Evolutionary conservation across 306 rosid species (phyloP), one percentile per base, ranked within the genome.

Genomic region (Datisca glomerata): DNA sequence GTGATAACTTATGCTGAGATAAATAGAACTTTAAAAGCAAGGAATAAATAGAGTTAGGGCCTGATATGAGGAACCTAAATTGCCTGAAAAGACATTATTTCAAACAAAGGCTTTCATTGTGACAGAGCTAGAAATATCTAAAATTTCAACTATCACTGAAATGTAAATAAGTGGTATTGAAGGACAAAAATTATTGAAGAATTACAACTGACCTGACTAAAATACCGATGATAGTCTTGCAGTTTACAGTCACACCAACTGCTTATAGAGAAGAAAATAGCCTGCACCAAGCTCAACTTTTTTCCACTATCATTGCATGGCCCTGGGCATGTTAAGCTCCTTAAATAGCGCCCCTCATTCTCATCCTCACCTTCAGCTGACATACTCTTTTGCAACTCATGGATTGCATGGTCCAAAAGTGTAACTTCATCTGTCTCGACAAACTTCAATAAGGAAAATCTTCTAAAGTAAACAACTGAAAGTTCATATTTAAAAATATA

Each of bases 211-310:
- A 74, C 81, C 81, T 69, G 59, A 49, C 64, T 38, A 39, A 69
- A 74, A 41, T 74, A 68, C 23, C 65, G 69, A 56, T 74, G 81
- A 50, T 74, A 74, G 45, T 70, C 81, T 49, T 61, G 67, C 51
- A 74, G 61, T 51, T 74, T 61, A 41, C 57, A 24, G 54, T 53
- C 70, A 34, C 70, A 60, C 76, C 73, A 69, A 47, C 46, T 61
- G 64, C 81, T 69, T 34, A 74, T 57, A 6, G 64, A 61, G 65
- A 65, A 69, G 55, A 60, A 57, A 42, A 65, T 44, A 48, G 81
- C 67, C 38, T 65, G 45, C 29, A 57, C 55, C 76, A 74, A 61
- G 45, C 49, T 45, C 31, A 69, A 49, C 55, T 65, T 69, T 44
- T 39, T 60, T 56, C 57, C 73, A 9, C 16, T 21, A 17, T 55